phyloP scores from a whole-genome alignment of 176 grass and related monocot species.

The Oryza nivara region DNA sequence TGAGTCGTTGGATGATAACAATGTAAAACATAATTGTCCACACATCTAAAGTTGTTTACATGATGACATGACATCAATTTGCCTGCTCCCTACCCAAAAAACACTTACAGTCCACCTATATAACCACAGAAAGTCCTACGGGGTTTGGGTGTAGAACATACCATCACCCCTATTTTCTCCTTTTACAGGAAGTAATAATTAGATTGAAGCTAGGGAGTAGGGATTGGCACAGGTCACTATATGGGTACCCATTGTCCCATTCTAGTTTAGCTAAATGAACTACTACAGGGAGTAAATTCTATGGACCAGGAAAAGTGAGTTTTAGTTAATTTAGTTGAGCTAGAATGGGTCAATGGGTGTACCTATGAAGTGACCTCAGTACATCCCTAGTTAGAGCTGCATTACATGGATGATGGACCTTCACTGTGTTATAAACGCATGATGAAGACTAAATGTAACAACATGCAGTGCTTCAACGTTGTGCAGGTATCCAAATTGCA shows the following conservation, averaged over 20 bases:
- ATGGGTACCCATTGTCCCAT: not conserved
- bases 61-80: not conserved
- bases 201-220: too few species aligned
- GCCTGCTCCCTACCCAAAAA: too few species aligned
- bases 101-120: not conserved
- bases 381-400: not conserved
- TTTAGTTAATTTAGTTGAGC: not conserved
- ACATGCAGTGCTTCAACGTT: constrained; percentile 14
- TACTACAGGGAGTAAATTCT: not conserved
- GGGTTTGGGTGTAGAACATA: not conserved
- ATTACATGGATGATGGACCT: not conserved
- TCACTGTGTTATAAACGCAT: not conserved
- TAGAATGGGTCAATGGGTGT: not conserved
- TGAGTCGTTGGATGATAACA: not conserved
- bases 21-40: not conserved
- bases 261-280: not conserved
- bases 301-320: not conserved
- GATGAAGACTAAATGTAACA: not conserved
- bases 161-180: not conserved
- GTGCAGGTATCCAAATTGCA: constrained; percentile 91
- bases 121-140: too few species aligned
- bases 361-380: not conserved
- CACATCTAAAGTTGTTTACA: not conserved
- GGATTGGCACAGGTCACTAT: too few species aligned
- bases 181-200: not conserved